Evolutionary conservation across 176 grass and related monocot species (phyloP).

Genomic region (sorghum (Sorghum bicolor)): Sorghum_bicolor_NCBIv3 NC_012870.2:73400001-73400500

Average conservation of each 20-base stretch:
- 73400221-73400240: constrained; percentile 90
- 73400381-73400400: constrained; percentile 94
- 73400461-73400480: constrained; percentile 84
- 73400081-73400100: constrained; percentile 73
- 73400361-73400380: constrained; percentile 47
- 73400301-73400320: constrained; percentile 86
- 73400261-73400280: constrained; percentile 59
- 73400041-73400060: constrained; percentile 67
- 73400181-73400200: constrained; percentile 91
- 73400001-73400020: constrained; percentile 84
- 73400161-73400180: constrained; percentile 38
- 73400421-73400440: constrained; percentile 99
- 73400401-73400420: constrained; percentile 67
- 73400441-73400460: constrained; percentile 65
- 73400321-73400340: constrained; percentile 82
- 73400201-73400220: constrained; percentile 88
- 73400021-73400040: constrained; percentile 88
- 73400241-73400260: constrained; percentile 61
- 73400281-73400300: constrained; percentile 62
- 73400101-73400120: constrained; percentile 25
- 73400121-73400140: constrained; percentile 2
- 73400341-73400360: constrained; percentile 77
- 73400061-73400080: constrained; percentile 96
- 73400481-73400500: constrained; percentile 41
- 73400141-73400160: constrained; percentile 15